phyloP scores from a whole-genome alignment of 75 land plant species.

The Adiantum capillusveneris region DNA sequence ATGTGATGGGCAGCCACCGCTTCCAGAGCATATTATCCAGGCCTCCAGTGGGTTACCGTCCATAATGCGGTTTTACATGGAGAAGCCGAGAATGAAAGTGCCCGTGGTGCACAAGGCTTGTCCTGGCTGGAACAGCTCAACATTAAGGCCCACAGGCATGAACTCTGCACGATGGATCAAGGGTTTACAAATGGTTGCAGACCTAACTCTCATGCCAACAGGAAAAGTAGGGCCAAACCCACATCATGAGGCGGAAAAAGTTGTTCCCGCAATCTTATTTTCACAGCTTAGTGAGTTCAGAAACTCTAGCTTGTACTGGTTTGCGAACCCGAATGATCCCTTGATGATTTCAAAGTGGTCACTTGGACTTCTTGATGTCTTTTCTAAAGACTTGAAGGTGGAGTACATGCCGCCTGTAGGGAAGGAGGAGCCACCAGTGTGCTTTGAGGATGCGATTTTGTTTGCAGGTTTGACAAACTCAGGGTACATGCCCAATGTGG shows the following conservation, averaged over 20 bases:
- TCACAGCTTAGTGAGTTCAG: constrained; percentile 25
- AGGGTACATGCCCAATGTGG: constrained; percentile 31
- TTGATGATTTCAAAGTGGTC: constrained; percentile 29
- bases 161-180: constrained; percentile 20
- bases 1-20: constrained; percentile 16
- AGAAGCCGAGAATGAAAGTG: constrained; percentile 19
- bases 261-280: constrained; percentile 33
- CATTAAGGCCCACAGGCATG: constrained; percentile 2
- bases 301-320: constrained; percentile 29
- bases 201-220: constrained; percentile 31
- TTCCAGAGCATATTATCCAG: background rate
- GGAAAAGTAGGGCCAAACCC: constrained; percentile 45
- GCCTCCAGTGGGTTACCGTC: constrained; percentile 18
- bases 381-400: constrained; percentile 22
- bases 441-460: constrained; percentile 36
- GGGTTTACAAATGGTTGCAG: constrained; percentile 37
- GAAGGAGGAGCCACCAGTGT: constrained; percentile 19
- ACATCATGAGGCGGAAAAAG: constrained; percentile 41
- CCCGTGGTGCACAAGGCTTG: constrained; percentile 20
- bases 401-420: constrained; percentile 14
- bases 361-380: constrained; percentile 30
- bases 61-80: constrained; percentile 18
- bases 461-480: constrained; percentile 31
- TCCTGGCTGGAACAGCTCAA: constrained; percentile 24
- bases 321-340: constrained; percentile 22